These are phyloP conservation scores for Betula pendula DNA, from an alignment of 306 rosid species.

Conservation along the genomic window DNA sequence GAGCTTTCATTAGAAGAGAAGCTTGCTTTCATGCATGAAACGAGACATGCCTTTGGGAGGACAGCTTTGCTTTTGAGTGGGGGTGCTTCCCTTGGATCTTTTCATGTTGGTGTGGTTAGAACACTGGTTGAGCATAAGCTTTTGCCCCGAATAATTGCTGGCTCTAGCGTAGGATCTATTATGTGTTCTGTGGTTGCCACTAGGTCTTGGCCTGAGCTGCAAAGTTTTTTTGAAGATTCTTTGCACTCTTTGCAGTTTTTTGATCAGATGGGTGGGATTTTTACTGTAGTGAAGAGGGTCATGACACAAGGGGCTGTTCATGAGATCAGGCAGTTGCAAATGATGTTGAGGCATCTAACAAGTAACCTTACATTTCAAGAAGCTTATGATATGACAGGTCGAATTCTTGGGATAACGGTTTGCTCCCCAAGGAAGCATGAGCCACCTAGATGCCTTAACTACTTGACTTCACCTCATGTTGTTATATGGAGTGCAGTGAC, in stretches of 20 bases:
- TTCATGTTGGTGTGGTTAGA: conserved; percentile 83
- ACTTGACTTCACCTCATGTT: conserved; percentile 95
- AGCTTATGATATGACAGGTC: conserved; percentile 97
- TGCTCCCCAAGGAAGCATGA: conserved; percentile 98
- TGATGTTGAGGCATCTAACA: conserved; percentile 84
- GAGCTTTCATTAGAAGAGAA: conserved; percentile 83
- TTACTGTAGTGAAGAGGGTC: conserved; percentile 82
- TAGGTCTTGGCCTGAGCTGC: conserved; percentile 97
- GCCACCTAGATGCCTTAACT: conserved; percentile 98
- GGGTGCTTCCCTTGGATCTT: conserved; percentile 97
- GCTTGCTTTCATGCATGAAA: conserved; percentile 93
- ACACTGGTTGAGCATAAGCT: conserved; percentile 88
- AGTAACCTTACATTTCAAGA: conserved; percentile 97
- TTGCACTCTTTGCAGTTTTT: conserved; percentile 89
- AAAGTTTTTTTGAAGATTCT: conserved; percentile 85
- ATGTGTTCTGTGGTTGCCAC: conserved; percentile 96
- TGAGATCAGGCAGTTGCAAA: conserved; percentile 88
- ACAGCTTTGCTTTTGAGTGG: conserved; percentile 96
- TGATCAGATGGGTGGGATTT: conserved; percentile 89
- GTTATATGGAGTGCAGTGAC: conserved; percentile 99
- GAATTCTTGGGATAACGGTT: conserved; percentile 93
- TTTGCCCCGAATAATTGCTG: conserved; percentile 91
- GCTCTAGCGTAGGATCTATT: conserved; percentile 97
- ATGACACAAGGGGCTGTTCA: conserved; percentile 87
- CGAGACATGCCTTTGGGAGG: conserved; percentile 95